These are phyloP conservation scores for Suillus alpinus DNA, from an alignment of 768 basidiomycete genomes.

Conservation along the genomic window DNA sequence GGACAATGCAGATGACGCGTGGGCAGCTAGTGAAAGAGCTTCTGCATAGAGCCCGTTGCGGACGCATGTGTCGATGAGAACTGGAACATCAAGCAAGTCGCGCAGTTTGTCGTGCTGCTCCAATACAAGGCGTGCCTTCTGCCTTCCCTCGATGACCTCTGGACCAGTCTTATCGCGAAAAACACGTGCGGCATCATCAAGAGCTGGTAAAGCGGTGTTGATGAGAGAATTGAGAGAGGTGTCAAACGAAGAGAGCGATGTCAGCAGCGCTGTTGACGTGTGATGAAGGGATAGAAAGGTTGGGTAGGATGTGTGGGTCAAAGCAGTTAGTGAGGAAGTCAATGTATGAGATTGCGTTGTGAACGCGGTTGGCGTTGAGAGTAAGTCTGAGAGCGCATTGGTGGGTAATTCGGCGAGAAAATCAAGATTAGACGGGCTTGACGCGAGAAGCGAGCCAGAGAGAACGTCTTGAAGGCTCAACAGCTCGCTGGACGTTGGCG, in stretches of 20 bases:
- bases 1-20: constrained; percentile 53
- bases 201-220: constrained; percentile 62
- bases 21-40: constrained; percentile 79
- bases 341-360: constrained; percentile 84
- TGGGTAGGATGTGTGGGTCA: constrained; percentile 88
- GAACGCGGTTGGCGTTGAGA: constrained; percentile 70
- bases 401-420: constrained; percentile 70
- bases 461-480: constrained; percentile 26
- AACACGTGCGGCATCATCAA: constrained; percentile 68
- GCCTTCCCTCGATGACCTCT: constrained; percentile 67
- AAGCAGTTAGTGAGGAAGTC: constrained; percentile 83
- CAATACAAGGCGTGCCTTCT: constrained; percentile 78
- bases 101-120: constrained; percentile 93
- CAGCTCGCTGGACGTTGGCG: constrained; percentile 14
- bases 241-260: constrained; percentile 73
- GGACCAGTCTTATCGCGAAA: constrained; percentile 73
- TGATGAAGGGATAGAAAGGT: constrained; percentile 88
- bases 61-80: constrained; percentile 90
- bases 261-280: constrained; percentile 70
- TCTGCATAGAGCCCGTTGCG: constrained; percentile 91
- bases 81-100: constrained; percentile 87
- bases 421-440: constrained; percentile 22
- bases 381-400: constrained; percentile 64
- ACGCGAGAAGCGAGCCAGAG: constrained; percentile 11
- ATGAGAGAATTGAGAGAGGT: constrained; percentile 70